Base-by-base conservation (phyloP, 169 alveolate species). In the Sarcocystis neurona region DNA sequence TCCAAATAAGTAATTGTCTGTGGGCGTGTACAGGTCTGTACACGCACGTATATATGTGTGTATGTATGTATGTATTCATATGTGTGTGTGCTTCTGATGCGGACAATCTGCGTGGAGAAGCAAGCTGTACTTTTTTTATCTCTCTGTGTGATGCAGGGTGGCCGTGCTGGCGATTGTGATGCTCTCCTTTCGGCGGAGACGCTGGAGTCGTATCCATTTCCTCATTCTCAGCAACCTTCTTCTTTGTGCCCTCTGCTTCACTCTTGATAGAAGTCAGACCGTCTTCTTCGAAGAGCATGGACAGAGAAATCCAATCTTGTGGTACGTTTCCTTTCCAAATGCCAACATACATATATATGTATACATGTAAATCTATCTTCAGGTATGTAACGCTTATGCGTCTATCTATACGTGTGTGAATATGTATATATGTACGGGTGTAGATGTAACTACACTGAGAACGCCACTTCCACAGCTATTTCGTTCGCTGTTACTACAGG, bases 201-300 rank as follows among this genome's bases (percentile, higher is more conserved):
- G 32, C 34, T 72, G 82, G 82, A 72, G 56, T 2, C 43, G 41
- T 32, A 53, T 79, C 12, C 48, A 44, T 47, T 32, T 79, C 12
- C 34, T 79, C 53, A 44, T 79, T 43, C 48, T 53, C 34, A 50
- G 58, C 6, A 79, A 79, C 46, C 53, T 79, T 23, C 75, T 53
- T 3, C 46, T 79, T 75, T 27, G 77, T 44, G 87, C 87, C 2
- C 75, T 79, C 47, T 44, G 77, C 56, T 79, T 79, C n/a, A 43
- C 50, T 23, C 75, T 79, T n/a, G 87, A 79, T 50, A 50, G 87
- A 75, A 6, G 75, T 8, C 87, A 79, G 30, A 75, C 87, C 1
- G 87, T 48, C 50, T 3, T 32, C 50, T 41, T 79, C n/a, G 37
- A 48, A 34, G 77, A 44, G 37, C 58, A 44, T n/a, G 87, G 87